Evolutionary conservation across 2,329 filamentous ascomycete genomes (phyloP).

Genomic region (Rugonectria rugulosa): DNA sequence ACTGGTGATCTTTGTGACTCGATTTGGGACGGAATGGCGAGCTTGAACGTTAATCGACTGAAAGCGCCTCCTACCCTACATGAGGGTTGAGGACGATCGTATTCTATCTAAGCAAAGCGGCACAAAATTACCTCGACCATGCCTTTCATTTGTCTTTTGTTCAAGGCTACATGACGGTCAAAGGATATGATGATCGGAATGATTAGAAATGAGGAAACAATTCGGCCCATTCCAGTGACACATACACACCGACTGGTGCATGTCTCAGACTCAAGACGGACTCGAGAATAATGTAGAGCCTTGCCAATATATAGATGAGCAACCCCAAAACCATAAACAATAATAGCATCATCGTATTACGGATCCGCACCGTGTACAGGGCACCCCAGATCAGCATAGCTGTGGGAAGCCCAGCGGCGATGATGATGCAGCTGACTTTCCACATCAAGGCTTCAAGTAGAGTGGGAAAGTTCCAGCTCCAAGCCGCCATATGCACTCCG

Average conservation of each 20-base stretch:
- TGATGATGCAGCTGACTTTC: constrained; percentile 11
- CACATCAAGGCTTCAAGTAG: constrained; percentile 4
- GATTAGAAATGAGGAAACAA: constrained; percentile 12
- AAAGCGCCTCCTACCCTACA: too few species aligned
- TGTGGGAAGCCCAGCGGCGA: neutral
- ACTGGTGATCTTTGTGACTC: too few species aligned
- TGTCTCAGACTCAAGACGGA: constrained; percentile 10
- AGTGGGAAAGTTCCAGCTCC: constrained; percentile 1
- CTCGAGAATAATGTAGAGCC: constrained; percentile 11
- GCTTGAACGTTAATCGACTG: too few species aligned
- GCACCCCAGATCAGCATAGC: neutral
- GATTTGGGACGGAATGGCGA: too few species aligned
- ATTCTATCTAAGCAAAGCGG: too few species aligned
- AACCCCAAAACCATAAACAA: neutral
- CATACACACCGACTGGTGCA: constrained; percentile 12
- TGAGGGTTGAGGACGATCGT: too few species aligned
- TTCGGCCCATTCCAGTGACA: constrained; percentile 13
- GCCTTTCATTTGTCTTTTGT: too few species aligned
- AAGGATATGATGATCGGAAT: neutral
- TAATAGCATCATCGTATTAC: neutral
- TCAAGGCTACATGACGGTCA: too few species aligned
- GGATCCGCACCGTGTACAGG: neutral
- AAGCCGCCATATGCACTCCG: constrained; percentile 9
- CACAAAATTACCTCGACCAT: too few species aligned
- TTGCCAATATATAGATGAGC: constrained; percentile 5